These are phyloP conservation scores for Penicillium sp. DNA, from an alignment of 2,329 filamentous ascomycete species.

Conservation along the genomic window DNA sequence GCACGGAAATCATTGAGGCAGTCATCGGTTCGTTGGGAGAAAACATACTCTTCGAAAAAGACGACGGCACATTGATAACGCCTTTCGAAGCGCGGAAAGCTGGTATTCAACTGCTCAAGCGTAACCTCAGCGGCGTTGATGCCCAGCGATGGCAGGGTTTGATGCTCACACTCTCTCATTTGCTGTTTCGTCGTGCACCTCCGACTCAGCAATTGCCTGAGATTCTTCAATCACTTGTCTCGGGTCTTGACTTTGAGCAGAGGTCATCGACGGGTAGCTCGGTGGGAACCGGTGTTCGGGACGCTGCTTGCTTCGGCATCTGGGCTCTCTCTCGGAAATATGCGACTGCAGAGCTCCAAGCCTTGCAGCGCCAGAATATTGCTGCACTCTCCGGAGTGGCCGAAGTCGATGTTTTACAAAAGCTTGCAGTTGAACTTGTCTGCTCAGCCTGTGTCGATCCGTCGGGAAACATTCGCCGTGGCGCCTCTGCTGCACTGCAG, in stretches of 20 bases:
- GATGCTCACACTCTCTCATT: conserved; percentile 81
- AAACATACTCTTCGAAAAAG: conserved; percentile 60
- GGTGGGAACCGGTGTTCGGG: conserved; percentile 84
- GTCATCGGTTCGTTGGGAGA: conserved; percentile 70
- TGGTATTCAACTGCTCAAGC: conserved; percentile 44
- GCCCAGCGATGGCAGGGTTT: conserved; percentile 89
- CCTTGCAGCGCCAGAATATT: conserved; percentile 51
- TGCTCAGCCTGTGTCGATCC: conserved; percentile 83
- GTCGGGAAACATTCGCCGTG: conserved; percentile 88
- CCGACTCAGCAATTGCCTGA: conserved; percentile 69
- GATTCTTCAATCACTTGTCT: conserved; percentile 74
- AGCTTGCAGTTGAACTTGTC: conserved; percentile 78
- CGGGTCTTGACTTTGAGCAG: conserved; percentile 86
- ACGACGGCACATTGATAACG: conserved; percentile 44
- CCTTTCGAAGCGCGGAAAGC: conserved; percentile 35
- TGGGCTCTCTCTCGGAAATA: conserved; percentile 92
- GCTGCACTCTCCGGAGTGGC: conserved; percentile 31
- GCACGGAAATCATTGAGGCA: conserved; percentile 81
- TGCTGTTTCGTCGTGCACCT: conserved; percentile 82
- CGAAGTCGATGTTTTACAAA: conserved; percentile 63
- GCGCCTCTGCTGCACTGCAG: conserved; percentile 89
- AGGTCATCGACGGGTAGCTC: conserved; percentile 81
- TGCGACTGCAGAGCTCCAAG: conserved; percentile 72
- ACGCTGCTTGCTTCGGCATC: conserved; percentile 93
- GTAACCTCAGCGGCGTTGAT: conserved; percentile 73